Evolutionary conservation across 164 flowering plant species (phyloP), one percentile per base, ranked within the genome.

Genomic region (Aristolochia fimbriata): DNA sequence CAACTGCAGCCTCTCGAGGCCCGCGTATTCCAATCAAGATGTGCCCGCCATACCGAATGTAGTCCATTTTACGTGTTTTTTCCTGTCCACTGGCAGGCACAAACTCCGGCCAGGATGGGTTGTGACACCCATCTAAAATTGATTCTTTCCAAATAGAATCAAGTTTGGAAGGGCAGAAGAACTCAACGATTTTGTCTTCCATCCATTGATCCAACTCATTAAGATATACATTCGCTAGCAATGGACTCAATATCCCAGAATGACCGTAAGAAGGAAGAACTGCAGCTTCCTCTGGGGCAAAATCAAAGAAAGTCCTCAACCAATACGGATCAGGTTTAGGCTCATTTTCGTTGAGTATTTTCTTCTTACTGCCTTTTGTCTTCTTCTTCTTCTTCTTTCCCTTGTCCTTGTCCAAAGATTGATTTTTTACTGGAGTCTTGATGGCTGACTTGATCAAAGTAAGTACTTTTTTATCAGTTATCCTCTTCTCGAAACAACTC

Each of bases 271-370:
- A 62, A 9, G 99, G 99, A 31, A 88, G 79, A 80, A 73, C 76
- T 0, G 78, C 80, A 41, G 99, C 99, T 73, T 90, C 99, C 68
- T 80, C 83, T 0, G 97, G 99, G 0, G 99, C 87, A 71, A 93
- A 90, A 57, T 64, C 61, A 60, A 74, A 88, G 80, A 93, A 90
- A 6, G 91, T 80, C 62, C 97, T 80, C 66, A 93, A 62, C 99
- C 99, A 93, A 73, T 82, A 93, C 3, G 97, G 99, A 66, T 93
- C 99, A 0, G 99, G 99, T 67, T 93, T 93, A 1, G 92, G 88
- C 67, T 88, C 97, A 76, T 93, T 75, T 56, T 73, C 82, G 55
- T 80, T 78, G 66, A 90, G 64, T 66, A 83, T 64, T 72, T 68
- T 88, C 79, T 78, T 87, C 77, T 64, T 83, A 20, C 52, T 77